Evolutionary conservation across 306 rosid species (phyloP).

Genomic region (Cicer arietinum): DNA sequence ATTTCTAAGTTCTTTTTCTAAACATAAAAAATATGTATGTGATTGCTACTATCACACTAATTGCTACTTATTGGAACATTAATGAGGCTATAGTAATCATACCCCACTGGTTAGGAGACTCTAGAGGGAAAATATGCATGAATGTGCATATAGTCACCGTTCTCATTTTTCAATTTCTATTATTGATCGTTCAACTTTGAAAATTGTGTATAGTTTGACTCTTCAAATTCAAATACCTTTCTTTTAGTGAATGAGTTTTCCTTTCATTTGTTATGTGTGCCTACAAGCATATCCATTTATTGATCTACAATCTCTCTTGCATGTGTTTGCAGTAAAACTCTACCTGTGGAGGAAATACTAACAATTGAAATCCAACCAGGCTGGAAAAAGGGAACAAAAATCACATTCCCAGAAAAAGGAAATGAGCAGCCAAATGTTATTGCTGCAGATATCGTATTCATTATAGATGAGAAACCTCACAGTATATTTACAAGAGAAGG

Average conservation of each 20-base stretch:
- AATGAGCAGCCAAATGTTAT: slow-evolving; percentile 70
- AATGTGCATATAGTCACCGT: too few relatives aligned
- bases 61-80: too few relatives aligned
- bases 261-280: not conserved
- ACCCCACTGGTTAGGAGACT: too few relatives aligned
- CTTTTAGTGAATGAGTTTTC: not conserved
- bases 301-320: slow-evolving; percentile 16
- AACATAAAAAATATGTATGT: not conserved
- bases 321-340: slow-evolving; percentile 57
- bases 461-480: slow-evolving; percentile 89
- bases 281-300: not conserved
- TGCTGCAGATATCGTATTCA: slow-evolving; percentile 80
- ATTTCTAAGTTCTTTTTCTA: not conserved
- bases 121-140: too few relatives aligned
- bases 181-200: too few relatives aligned
- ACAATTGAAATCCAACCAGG: slow-evolving; percentile 90
- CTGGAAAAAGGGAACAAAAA: slow-evolving; percentile 95
- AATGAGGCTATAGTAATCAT: too few relatives aligned
- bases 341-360: slow-evolving; percentile 81
- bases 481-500: slow-evolving; percentile 79
- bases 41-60: too few relatives aligned
- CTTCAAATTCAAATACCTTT: too few relatives aligned
- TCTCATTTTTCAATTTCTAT: too few relatives aligned
- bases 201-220: too few relatives aligned
- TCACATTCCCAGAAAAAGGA: slow-evolving; percentile 90